Conservation (phyloP, 129 eudicot species). For the Escallonia rubra region DNA sequence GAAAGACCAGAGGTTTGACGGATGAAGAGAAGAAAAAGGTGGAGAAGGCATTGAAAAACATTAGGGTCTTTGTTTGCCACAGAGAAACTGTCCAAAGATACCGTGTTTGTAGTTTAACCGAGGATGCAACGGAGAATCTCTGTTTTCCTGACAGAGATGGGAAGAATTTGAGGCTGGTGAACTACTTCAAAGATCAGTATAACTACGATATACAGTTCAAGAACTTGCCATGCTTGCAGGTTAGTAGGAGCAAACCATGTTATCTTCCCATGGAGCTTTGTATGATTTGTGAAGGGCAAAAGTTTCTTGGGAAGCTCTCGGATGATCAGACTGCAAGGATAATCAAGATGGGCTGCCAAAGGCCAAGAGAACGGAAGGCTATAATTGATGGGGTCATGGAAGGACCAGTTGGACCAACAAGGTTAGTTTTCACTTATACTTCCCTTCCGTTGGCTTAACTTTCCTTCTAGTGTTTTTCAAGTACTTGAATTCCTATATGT, state of each 20-base stretch:
- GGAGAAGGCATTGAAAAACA: constrained; percentile 65
- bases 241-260: constrained; percentile 77
- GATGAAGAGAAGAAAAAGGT: constrained; percentile 70
- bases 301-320: constrained; percentile 86
- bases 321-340: constrained; percentile 88
- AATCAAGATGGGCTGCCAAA: constrained; percentile 83
- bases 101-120: constrained; percentile 68
- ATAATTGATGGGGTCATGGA: constrained; percentile 81
- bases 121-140: constrained; percentile 64
- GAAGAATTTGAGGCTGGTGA: constrained; percentile 42
- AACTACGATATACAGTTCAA: constrained; percentile 63
- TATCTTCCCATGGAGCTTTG: constrained; percentile 98
- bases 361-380: constrained; percentile 69
- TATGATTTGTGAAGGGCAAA: constrained; percentile 90
- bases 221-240: constrained; percentile 90
- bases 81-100: constrained; percentile 81
- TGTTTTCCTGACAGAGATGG: constrained; percentile 80
- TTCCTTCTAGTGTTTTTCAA: neutral
- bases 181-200: constrained; percentile 81
- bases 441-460: neutral
- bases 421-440: constrained; percentile 29
- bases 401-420: constrained; percentile 88
- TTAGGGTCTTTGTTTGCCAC: constrained; percentile 77
- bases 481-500: neutral
- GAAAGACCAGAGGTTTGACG: constrained; percentile 37